Conservation (phyloP, 1,284 basidiomycete species). For the Leccinum pachyderme region DNA sequence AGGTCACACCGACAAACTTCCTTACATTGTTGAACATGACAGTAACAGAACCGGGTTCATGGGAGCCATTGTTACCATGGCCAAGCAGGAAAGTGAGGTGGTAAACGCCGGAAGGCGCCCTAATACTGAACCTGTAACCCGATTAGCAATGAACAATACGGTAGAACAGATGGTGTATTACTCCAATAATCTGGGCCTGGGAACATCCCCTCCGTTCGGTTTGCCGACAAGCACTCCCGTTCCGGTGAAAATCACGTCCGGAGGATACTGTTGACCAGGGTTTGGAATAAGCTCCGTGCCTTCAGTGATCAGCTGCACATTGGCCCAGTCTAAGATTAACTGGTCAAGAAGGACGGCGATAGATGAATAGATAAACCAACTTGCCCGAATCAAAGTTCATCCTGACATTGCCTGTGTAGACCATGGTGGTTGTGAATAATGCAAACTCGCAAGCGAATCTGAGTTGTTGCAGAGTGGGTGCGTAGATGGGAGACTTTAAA, state of each 20-base stretch:
- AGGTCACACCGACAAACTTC: too few relatives aligned
- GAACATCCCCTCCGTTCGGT: background rate
- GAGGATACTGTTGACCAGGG: background rate
- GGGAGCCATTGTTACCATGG: too few relatives aligned
- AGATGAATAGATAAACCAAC: background rate
- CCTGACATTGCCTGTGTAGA: accelerated
- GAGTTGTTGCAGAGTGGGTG: background rate
- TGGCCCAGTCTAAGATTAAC: background rate
- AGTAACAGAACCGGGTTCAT: too few relatives aligned
- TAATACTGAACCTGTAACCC: too few relatives aligned
- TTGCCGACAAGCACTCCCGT: background rate
- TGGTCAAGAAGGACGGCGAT: background rate
- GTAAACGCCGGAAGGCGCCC: too few relatives aligned
- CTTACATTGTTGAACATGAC: too few relatives aligned
- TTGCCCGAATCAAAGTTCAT: background rate
- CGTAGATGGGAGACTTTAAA: background rate
- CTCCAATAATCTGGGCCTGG: too few relatives aligned
- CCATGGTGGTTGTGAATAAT: background rate
- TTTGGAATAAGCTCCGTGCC: background rate
- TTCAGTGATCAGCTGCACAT: background rate
- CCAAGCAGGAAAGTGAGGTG: too few relatives aligned
- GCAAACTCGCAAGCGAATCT: background rate
- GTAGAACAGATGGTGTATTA: background rate
- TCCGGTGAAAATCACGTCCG: background rate
- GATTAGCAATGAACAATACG: background rate